These are phyloP conservation scores for Aspergillus felis DNA, from an alignment of 2,329 filamentous ascomycete species.

Conservation along the genomic window DNA sequence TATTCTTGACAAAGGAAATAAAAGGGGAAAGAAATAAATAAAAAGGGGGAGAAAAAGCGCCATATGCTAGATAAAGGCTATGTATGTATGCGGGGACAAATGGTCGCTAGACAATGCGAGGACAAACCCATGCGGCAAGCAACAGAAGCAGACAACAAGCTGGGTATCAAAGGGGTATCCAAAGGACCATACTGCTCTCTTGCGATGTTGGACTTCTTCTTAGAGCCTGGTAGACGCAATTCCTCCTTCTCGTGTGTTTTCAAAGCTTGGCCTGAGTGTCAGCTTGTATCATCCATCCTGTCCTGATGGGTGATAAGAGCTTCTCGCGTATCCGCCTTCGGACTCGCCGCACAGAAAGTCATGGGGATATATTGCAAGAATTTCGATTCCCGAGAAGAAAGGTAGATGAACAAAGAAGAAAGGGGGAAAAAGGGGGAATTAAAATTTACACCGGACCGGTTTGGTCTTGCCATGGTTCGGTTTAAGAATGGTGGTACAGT, in stretches of 20 bases:
- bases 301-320: conserved; percentile 5
- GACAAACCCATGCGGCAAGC: conserved; percentile 18
- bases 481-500: neutral
- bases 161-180: conserved; percentile 31
- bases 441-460: neutral
- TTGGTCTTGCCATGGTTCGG: neutral
- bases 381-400: neutral
- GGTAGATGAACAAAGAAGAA: neutral
- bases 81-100: conserved; percentile 27
- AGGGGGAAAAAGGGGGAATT: neutral
- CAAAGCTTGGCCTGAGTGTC: neutral
- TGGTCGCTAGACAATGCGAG: conserved; percentile 10
- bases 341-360: neutral
- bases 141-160: conserved; percentile 13
- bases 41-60: neutral
- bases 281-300: conserved; percentile 11
- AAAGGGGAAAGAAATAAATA: neutral
- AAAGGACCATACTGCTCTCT: conserved; percentile 35
- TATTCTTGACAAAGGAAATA: conserved; percentile 6
- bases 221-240: conserved; percentile 13
- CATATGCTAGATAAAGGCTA: conserved; percentile 4
- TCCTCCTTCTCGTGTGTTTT: conserved; percentile 2
- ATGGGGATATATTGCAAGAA: neutral
- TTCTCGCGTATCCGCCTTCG: neutral
- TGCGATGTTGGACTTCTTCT: conserved; percentile 14